Percentiles rank a stretch among this genome's conserved stretches.
Conservation (phyloP, 2,329 filamentous ascomycete genomes). For the Samsoniella hepiali region DNA sequence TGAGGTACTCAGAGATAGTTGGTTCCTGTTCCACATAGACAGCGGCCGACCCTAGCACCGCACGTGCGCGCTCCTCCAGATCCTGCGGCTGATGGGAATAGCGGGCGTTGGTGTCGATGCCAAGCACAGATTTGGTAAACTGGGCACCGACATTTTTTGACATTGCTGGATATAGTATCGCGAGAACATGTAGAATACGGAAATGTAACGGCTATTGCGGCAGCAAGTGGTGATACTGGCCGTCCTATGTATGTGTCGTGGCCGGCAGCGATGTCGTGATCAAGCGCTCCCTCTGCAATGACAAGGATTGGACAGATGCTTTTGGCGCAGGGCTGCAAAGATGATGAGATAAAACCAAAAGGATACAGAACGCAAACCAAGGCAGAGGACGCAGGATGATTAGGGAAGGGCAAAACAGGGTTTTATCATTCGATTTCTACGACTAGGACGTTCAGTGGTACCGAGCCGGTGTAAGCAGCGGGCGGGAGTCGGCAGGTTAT, state of each 20-base stretch:
- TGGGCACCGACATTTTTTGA: background rate
- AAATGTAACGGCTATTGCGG: background rate
- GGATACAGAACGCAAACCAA: background rate
- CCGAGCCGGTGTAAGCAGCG: constrained; percentile 12
- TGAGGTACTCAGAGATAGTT: constrained; percentile 59
- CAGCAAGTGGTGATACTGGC: background rate
- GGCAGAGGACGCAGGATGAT: background rate
- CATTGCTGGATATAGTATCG: background rate
- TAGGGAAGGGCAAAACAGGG: background rate
- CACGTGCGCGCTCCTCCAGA: constrained; percentile 27
- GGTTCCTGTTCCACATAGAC: constrained; percentile 62
- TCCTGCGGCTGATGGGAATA: constrained; percentile 27
- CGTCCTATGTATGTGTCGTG: background rate
- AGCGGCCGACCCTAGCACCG: constrained; percentile 27
- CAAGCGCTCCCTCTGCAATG: background rate
- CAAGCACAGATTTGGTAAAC: constrained; percentile 29
- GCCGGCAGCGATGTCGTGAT: constrained; percentile 9
- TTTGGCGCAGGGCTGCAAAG: background rate
- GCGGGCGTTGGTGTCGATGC: constrained; percentile 31
- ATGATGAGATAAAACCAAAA: background rate
- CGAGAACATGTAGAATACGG: background rate
- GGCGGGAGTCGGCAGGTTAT: constrained; percentile 7
- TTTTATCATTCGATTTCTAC: background rate
- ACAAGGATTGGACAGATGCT: background rate
- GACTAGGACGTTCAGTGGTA: background rate